Base-by-base conservation (phyloP, 768 basidiomycete genomes). In the Coprinellus micaceus region DNA sequence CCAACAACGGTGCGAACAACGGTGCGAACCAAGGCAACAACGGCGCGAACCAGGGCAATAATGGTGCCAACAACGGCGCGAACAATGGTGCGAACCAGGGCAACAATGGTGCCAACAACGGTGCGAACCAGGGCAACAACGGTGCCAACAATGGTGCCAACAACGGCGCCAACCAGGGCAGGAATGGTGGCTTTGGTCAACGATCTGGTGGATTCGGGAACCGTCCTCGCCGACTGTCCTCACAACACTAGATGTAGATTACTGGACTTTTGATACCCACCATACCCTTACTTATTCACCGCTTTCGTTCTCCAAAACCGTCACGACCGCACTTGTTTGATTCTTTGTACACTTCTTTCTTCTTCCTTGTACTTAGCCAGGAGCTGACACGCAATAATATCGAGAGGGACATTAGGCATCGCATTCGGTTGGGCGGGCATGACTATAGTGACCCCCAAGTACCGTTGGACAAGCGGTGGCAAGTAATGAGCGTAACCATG, bases 331-430 rank as follows among this genome's bases (percentile, higher is more conserved):
- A 28, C 28, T 45, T 26, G 10, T 40, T 13, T 33, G 17, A 48
- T 50, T 50, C n/a, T 55, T 36, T 11, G 11, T 37, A 47, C 13
- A 19, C 11, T 22, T 29, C 30, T 25, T 44, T 26, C 33, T 26
- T 22, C 39, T 53, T 29, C 19, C 24, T 45, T n/a, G 28, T 24
- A 49, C 25, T 57, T 44, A 48, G 54, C 50, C 49, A 44, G 57
- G 53, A 53, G 57, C 57, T 57, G 51, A 37, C 39, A 29, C 25
- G 15, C 61, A 57, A 62, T 54, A 40, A 51, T 46, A 40, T 52
- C 22, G 36, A 55, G 58, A 59, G 56, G 36, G 30, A 47, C 15
- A 47, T 50, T 50, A 50, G 48, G 30, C 48, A 30, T 13, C 48
- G 48, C 48, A 50, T 7, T 21, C 36, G 19, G 13, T 5, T 5